These are phyloP conservation scores for Pneumocystis wakefieldiae DNA, from an alignment of 1,139 yeast genomes.

Conservation along the genomic window DNA sequence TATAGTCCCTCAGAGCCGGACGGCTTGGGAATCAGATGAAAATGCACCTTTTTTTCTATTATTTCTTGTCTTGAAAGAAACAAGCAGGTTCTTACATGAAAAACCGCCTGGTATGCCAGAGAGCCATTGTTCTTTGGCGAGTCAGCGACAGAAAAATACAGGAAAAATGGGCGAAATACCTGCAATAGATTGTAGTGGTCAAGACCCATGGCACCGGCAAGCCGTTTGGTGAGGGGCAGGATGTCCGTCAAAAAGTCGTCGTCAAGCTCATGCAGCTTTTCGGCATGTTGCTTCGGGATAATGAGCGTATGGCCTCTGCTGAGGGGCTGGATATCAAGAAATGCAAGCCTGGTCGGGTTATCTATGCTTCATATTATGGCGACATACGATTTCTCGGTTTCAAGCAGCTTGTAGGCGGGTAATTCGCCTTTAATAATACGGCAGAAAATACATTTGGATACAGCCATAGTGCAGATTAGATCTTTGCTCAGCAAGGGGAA, in stretches of 20 bases:
- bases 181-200: conserved; percentile 75
- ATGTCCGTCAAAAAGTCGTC: conserved; percentile 77
- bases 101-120: conserved; percentile 82
- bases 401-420: conserved; percentile 77
- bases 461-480: neutral
- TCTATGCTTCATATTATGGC: neutral
- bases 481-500: too few relatives aligned
- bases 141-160: neutral
- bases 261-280: conserved; percentile 76
- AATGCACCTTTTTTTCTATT: conserved; percentile 33
- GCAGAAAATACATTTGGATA: conserved; percentile 60
- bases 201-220: conserved; percentile 54
- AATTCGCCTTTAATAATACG: conserved; percentile 75
- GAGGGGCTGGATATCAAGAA: conserved; percentile 85
- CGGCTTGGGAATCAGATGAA: conserved; percentile 85
- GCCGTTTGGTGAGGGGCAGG: conserved; percentile 72
- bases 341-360: conserved; percentile 39
- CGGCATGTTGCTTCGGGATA: conserved; percentile 80
- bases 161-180: neutral
- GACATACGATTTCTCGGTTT: conserved; percentile 41
- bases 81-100: conserved; percentile 40
- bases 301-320: conserved; percentile 75
- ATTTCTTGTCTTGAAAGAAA: neutral
- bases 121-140: conserved; percentile 58
- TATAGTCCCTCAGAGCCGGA: conserved; percentile 54